A percentile compares a stretch with the other conserved stretches of the same genome.
phyloP scores from a whole-genome alignment of 805 yeast species.

The Ogataea methanolica region DNA sequence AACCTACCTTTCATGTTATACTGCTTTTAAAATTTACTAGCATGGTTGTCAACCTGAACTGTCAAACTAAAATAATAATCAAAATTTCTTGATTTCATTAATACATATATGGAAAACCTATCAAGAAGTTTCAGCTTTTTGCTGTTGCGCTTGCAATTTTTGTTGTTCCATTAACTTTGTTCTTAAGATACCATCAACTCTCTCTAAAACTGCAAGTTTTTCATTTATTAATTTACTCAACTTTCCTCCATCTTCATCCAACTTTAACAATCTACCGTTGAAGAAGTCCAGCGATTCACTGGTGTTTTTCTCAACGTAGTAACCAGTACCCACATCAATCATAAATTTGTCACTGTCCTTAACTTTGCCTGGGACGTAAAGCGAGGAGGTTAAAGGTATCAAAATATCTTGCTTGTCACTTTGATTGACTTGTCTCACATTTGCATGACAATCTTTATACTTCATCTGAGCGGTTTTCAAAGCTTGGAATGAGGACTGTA shows the following conservation, averaged over 20 bases:
- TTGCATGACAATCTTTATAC: slow-evolving; percentile 73
- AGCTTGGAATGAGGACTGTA: slow-evolving; percentile 79
- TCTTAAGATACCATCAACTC: slow-evolving; percentile 55
- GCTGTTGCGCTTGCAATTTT: slow-evolving; percentile 16
- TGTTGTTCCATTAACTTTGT: slow-evolving; percentile 46
- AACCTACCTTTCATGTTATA: background rate
- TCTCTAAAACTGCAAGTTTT: slow-evolving; percentile 60
- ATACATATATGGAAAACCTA: too few species aligned
- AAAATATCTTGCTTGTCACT: slow-evolving; percentile 49
- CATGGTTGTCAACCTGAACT: too few species aligned
- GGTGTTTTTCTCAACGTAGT: slow-evolving; percentile 76
- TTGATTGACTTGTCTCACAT: slow-evolving; percentile 49
- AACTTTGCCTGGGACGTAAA: slow-evolving; percentile 84
- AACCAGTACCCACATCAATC: slow-evolving; percentile 96
- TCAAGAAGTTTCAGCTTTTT: background rate
- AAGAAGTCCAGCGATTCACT: slow-evolving; percentile 69
- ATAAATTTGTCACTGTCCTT: slow-evolving; percentile 62
- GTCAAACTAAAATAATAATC: too few species aligned
- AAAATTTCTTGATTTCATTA: too few species aligned
- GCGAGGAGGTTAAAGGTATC: slow-evolving; percentile 84
- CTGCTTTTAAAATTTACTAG: too few species aligned
- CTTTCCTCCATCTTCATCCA: slow-evolving; percentile 68
- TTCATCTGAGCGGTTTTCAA: slow-evolving; percentile 76
- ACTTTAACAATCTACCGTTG: slow-evolving; percentile 64
- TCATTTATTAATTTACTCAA: slow-evolving; percentile 71